These are phyloP conservation scores for Fusarium heterosporum DNA, from an alignment of 2,329 filamentous ascomycete genomes.

Conservation along the genomic window DNA sequence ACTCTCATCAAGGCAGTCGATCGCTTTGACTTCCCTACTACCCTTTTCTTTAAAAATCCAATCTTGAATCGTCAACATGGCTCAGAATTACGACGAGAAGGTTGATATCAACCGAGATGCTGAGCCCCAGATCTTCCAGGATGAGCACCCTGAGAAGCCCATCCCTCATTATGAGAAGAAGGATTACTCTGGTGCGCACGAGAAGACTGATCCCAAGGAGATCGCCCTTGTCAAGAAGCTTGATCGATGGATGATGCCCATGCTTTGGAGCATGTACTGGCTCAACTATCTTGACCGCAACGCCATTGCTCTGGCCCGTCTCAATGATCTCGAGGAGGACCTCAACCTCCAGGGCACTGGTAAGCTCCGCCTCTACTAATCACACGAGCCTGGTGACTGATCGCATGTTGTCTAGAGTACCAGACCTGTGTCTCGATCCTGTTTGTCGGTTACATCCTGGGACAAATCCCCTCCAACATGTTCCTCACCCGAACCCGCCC, in stretches of 20 bases:
- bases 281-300: constrained; percentile 61
- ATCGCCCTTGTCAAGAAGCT: constrained; percentile 45
- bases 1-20: constrained; percentile 31
- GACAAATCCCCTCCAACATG: constrained; percentile 59
- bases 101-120: constrained; percentile 13
- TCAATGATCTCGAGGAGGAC: constrained; percentile 50
- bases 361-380: neutral
- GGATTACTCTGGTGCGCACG: constrained; percentile 46
- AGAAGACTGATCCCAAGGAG: constrained; percentile 45
- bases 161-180: constrained; percentile 36
- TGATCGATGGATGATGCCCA: constrained; percentile 49
- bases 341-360: constrained; percentile 41
- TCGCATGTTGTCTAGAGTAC: constrained; percentile 41
- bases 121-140: constrained; percentile 38
- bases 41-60: neutral
- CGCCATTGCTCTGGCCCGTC: constrained; percentile 58
- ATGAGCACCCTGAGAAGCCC: constrained; percentile 37
- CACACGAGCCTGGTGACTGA: fast-evolving
- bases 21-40: constrained; percentile 23
- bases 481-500: constrained; percentile 57
- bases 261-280: constrained; percentile 57
- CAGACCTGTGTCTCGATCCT: constrained; percentile 50
- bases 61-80: constrained; percentile 15
- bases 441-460: constrained; percentile 60
- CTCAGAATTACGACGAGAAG: constrained; percentile 23